Percentiles rank a stretch among this genome's conserved stretches.
Evolutionary conservation across 2,329 filamentous ascomycete species (phyloP).

Genomic region (Sclerotinia trifoliorum): DNA sequence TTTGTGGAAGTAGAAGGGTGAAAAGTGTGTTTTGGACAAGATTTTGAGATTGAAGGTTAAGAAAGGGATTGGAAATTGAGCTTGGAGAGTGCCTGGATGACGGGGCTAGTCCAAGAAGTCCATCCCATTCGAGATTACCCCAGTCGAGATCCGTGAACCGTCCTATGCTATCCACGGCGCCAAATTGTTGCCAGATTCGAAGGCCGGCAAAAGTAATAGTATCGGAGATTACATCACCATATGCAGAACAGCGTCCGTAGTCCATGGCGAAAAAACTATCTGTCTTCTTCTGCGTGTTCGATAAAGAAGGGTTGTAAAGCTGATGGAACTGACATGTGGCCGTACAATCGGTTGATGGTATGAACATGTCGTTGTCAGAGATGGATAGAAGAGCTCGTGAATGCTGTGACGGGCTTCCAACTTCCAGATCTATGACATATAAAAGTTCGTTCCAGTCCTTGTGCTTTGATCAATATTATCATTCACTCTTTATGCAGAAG

Average conservation of each 20-base stretch:
- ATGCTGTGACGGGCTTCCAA: constrained; percentile 25
- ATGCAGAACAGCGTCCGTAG: constrained; percentile 6
- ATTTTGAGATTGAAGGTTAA: background rate
- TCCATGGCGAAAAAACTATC: constrained; percentile 2
- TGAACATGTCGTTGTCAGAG: constrained; percentile 16
- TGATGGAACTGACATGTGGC: constrained; percentile 7
- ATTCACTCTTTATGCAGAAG: background rate
- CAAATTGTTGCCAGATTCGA: constrained; percentile 8
- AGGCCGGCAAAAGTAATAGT: constrained; percentile 5
- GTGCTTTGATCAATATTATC: background rate
- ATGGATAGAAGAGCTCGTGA: constrained; percentile 15
- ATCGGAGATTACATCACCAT: constrained; percentile 4
- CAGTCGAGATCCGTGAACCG: constrained; percentile 13
- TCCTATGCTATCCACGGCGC: background rate
- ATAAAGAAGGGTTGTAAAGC: constrained; percentile 9
- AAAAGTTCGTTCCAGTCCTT: constrained; percentile 23
- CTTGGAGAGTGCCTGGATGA: constrained; percentile 1
- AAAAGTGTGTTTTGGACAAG: background rate
- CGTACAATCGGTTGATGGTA: constrained; percentile 10
- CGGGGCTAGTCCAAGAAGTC: constrained; percentile 9
- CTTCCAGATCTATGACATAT: constrained; percentile 21
- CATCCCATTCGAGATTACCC: constrained; percentile 21
- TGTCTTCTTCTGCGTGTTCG: constrained; percentile 1
- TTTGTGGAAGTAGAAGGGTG: constrained; percentile 13
- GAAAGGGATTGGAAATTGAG: background rate